Evolutionary conservation across 2,329 filamentous ascomycete genomes (phyloP), one percentile per base, ranked within the genome.

Genomic region (Tolypocladium ophioglossoides): DNA sequence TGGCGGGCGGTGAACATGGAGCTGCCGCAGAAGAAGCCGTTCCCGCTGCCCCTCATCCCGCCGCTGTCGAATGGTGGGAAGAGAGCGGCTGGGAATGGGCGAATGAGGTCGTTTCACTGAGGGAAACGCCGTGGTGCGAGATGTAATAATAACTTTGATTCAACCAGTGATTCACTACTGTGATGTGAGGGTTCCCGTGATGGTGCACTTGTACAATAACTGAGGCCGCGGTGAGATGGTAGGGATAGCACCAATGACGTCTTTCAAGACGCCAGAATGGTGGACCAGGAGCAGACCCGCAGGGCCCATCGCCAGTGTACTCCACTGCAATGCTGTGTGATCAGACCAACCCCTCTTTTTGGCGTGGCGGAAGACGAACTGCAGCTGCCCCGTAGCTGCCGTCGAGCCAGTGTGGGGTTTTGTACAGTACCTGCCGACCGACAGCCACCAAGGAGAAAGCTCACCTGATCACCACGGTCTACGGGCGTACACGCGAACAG

Each of bases 1-100:
- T 99, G 95, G 94, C 76, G 79, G 46, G 79, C 82, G 40, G 72
- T 94, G 54, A 86, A 80, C 57, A 72, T 71, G 34, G 65, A 79
- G 50, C 64, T 72, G 34, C 72, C 73, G 9, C 67, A 66, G 72
- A 80, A 72, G 55, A 73, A 74, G 58, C 68, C 70, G 4, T 68
- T 74, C 44, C 67, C 63, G 41, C 55, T 70, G 30, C 68, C 69
- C 16, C 62, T 64, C 20, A 68, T 70, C 22, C 68, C 70, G 2
- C 56, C 62, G 12, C 51, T 71, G 37, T 57, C 64, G 9, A 71
- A 68, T 30, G 64, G 66, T 8, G 66, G 63, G 3, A 65, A 66
- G 46, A 59, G 68, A 46, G 57, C 58, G 27, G 56, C 59, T 38
- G 63, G 62, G 4, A 66, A 61, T 61, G 66, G 66, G 10, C 63